Base-by-base conservation (phyloP, 1,284 basidiomycete species). In the Sporisorium scitamineum region DNA sequence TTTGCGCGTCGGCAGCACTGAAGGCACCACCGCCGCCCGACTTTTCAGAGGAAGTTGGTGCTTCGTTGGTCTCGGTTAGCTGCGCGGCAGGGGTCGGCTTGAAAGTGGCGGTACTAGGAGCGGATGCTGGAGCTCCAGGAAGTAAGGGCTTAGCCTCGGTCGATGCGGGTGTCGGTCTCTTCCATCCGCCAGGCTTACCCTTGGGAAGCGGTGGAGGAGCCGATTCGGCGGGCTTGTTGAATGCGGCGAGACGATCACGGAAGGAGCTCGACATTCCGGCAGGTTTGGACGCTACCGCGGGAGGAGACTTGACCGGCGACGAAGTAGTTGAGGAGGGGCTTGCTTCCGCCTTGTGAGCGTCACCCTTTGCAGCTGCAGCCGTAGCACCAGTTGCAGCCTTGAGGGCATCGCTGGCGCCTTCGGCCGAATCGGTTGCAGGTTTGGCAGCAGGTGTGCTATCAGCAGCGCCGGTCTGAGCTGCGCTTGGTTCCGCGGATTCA, bases 171-270 rank as follows among this genome's bases (percentile, higher is more conserved):
- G 77, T 53, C 0, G 83, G 81, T 22, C 82, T 62, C 48, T 82
- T 83, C 83, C 83, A 85, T 39, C 71, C 81, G 13, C 80, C 80
- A 13, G 81, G 82, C 59, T 83, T 84, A 24, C 62, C 77, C 31
- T 71, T 70, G 6, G 81, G 82, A 16, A 79, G 51, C 13, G 83
- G 83, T 18, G 82, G 83, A 27, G 82, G 74, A 14, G 74, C 67
- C 2, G 70, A 45, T 14, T 80, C 76, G 5, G 60, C 71, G 0
- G 81, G 78, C 58, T 84, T 82, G 67, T 85, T 84, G 73, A 85
- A 85, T 13, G 83, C 83, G 5, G 83, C 83, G 24, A 85, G 79
- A 18, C 83, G 77, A n/a, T 84, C 83, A 16, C 79, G 75, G 51
- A 83, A 76, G 5, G 81, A 75, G 61, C 63, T 78, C n/a, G 78